Evolutionary conservation across 345 rosid genomes (phyloP).

Genomic region (Noccaea bulbosa): DNA sequence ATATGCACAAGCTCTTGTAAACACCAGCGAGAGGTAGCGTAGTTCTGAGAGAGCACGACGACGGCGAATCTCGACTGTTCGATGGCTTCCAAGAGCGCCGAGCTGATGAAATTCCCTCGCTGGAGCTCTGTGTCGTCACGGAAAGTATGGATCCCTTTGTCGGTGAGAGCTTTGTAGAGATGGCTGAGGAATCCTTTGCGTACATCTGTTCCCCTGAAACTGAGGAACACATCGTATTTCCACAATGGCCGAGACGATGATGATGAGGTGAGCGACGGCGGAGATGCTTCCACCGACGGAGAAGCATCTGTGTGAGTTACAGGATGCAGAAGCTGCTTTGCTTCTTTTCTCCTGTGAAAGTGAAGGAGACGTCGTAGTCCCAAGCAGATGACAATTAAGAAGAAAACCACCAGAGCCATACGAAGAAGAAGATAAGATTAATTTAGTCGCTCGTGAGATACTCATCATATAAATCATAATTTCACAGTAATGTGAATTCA

Average conservation of each 20-base stretch:
- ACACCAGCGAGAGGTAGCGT: constrained; percentile 44
- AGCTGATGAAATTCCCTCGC: constrained; percentile 34
- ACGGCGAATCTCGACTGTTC: constrained; percentile 38
- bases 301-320: not conserved
- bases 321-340: constrained; percentile 4
- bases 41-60: constrained; percentile 43
- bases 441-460: not conserved
- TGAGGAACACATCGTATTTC: constrained; percentile 45
- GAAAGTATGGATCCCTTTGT: constrained; percentile 40
- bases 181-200: constrained; percentile 42
- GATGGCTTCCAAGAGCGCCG: constrained; percentile 35
- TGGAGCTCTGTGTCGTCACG: constrained; percentile 38
- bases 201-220: constrained; percentile 40
- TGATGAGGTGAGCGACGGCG: not conserved
- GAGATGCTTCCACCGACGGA: not conserved
- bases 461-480: no score
- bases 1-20: constrained; percentile 45
- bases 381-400: constrained; percentile 2
- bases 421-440: not conserved
- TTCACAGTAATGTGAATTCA: not conserved
- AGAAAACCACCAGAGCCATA: constrained; percentile 17
- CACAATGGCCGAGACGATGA: not conserved
- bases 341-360: not conserved
- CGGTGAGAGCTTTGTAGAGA: constrained; percentile 41
- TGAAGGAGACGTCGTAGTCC: constrained; percentile 17